These are phyloP conservation scores for Silene conica DNA, from an alignment of 148 eudicot species.

Conservation along the genomic window DNA sequence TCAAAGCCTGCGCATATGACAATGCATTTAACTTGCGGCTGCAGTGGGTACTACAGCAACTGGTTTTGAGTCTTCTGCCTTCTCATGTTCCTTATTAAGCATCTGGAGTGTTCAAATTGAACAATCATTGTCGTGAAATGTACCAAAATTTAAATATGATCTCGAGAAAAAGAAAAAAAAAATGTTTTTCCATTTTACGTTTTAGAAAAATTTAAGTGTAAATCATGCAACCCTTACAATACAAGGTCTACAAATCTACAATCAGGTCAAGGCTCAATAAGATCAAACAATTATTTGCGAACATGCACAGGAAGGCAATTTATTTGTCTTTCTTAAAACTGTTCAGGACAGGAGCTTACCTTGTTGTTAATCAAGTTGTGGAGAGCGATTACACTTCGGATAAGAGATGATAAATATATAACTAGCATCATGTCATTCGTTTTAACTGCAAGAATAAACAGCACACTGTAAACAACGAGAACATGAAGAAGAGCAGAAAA, in stretches of 20 bases:
- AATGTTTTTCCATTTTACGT: background rate
- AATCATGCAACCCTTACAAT: background rate
- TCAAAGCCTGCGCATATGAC: background rate
- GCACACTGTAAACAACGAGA: background rate
- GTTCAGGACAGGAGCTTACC: constrained; percentile 35
- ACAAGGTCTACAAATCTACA: too few relatives aligned
- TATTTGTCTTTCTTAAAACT: too few relatives aligned
- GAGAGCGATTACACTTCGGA: constrained; percentile 85
- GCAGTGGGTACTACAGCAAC: constrained; percentile 36
- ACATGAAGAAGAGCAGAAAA: background rate
- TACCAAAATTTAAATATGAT: background rate
- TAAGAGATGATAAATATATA: constrained; percentile 80
- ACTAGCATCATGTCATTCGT: constrained; percentile 97
- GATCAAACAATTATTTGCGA: too few relatives aligned
- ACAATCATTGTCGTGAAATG: background rate
- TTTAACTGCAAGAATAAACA: constrained; percentile 50
- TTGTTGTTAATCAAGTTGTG: constrained; percentile 96
- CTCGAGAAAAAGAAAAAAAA: background rate
- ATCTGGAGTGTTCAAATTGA: constrained; percentile 32
- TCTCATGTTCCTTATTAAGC: constrained; percentile 70
- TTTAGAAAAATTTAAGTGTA: background rate
- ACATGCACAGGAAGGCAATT: too few relatives aligned
- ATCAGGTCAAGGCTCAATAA: too few relatives aligned
- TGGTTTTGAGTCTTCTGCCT: constrained; percentile 57
- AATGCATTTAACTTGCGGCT: constrained; percentile 18